Base-by-base conservation (phyloP, 139 green algal species). In the Coelastrella sp. region DNA sequence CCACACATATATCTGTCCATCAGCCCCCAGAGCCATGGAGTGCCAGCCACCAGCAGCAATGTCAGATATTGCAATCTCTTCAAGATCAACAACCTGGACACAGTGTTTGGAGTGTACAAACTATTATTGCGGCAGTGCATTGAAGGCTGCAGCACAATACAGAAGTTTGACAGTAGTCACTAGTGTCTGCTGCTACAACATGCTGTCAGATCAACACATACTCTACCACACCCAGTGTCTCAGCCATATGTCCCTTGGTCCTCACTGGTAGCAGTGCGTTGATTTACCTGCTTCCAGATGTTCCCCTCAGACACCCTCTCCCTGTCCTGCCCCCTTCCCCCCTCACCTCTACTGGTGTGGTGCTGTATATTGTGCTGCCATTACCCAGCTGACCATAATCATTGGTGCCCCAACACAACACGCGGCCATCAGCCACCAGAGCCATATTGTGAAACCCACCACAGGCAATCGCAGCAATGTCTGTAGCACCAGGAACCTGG, bases 401-500 rank as follows among this genome's bases (percentile, higher is more conserved):
- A 85, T 98, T 98, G 81, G 88, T 97, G 74, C 95, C 95, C 94
- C 92, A 96, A 13, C 89, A 88, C 21, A 92, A 73, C 41, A 96
- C 90, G 38, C 90, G 27, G 13, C 92, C 92, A 15, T 83, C 76
- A 38, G 35, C 60, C 23, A 75, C 94, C 4, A 98, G 89, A 5
- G 91, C 90, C 79, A 98, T 79, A 74, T 96, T 98, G 91, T 98
- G 95, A 88, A 98, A 98, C 17, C 95, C 94, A 34, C 95, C 95
- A 79, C 89, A 95, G 4, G 90, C 88, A 34, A 98, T 93, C 30
- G 91, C 88, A 5, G 89, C 90, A 69, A 97, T 93, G 74, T 87
- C 79, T 9, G 53, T 67, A 0, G 86, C 89, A 43, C 86, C 88
- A 30, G 87, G 76, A 73, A 97, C 91, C 72, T 89, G 83, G 6